phyloP scores from a whole-genome alignment of 192 early-diverging fungal species.

The Mortierella claussenii region DNA sequence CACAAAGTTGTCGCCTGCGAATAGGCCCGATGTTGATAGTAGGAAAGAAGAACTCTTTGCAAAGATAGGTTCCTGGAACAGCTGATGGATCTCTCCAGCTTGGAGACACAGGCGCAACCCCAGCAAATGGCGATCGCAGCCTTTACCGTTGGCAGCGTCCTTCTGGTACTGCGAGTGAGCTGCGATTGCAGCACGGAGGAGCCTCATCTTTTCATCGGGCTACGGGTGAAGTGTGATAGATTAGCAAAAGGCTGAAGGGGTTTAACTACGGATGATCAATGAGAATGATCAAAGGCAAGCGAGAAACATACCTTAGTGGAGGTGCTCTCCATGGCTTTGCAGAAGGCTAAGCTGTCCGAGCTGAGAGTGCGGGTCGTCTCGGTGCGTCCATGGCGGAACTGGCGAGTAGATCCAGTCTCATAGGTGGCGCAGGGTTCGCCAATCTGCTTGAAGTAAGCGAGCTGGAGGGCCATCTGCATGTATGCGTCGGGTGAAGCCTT shows the following conservation, averaged over 20 bases:
- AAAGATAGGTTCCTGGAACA: constrained; percentile 78
- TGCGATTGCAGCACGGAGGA: constrained; percentile 70
- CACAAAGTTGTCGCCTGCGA: constrained; percentile 71
- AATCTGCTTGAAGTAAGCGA: constrained; percentile 84
- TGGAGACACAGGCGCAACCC: constrained; percentile 73
- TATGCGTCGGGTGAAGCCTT: constrained; percentile 82
- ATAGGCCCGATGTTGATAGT: constrained; percentile 82
- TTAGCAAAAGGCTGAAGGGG: too few species aligned
- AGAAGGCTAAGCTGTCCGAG: constrained; percentile 74
- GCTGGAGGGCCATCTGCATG: constrained; percentile 88
- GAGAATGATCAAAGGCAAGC: too few species aligned
- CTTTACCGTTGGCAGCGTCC: constrained; percentile 79
- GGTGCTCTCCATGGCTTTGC: constrained; percentile 69
- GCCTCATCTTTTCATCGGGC: constrained; percentile 65
- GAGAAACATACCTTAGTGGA: constrained; percentile 48
- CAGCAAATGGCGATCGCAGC: constrained; percentile 86
- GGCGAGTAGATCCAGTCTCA: constrained; percentile 85
- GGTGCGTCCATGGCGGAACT: constrained; percentile 86
- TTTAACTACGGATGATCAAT: too few species aligned
- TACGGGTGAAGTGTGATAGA: constrained; percentile 9
- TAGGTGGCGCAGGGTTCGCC: constrained; percentile 75
- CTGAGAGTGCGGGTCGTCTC: constrained; percentile 87
- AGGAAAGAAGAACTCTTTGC: constrained; percentile 73
- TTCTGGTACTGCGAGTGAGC: constrained; percentile 75
- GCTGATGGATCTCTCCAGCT: constrained; percentile 44